Percentiles rank a stretch among this genome's conserved stretches.
These are phyloP conservation scores for Plasmodium gaboni DNA, from an alignment of 169 alveolate genomes.

Conservation along the genomic window DNA sequence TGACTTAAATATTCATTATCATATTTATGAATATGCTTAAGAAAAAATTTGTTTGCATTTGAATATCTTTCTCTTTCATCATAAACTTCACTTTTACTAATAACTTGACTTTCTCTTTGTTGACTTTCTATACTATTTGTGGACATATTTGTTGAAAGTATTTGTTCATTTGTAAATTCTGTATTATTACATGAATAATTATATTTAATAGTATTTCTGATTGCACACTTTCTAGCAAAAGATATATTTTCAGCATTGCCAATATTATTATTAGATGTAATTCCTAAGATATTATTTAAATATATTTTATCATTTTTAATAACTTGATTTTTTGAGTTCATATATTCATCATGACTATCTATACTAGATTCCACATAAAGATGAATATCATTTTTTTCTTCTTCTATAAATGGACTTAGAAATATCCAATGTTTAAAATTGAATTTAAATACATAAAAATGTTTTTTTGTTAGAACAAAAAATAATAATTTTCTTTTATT, in stretches of 20 bases:
- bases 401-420: constrained; percentile 72
- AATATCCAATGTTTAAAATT: constrained; percentile 67
- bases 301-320: constrained; percentile 55
- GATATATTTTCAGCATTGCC: constrained; percentile 8
- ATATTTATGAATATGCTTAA: constrained; percentile 56
- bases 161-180: constrained; percentile 60
- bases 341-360: constrained; percentile 43
- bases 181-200: constrained; percentile 20
- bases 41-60: constrained; percentile 58
- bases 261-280: constrained; percentile 7
- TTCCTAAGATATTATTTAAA: constrained; percentile 60
- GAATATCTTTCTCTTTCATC: constrained; percentile 24
- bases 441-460: constrained; percentile 57
- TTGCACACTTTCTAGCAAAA: constrained; percentile 71
- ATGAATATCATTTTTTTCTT: constrained; percentile 65
- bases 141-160: constrained; percentile 11
- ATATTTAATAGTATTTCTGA: constrained; percentile 40
- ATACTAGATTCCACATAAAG: constrained; percentile 57
- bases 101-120: not conserved
- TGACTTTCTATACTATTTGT: constrained; percentile 6
- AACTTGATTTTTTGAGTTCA: constrained; percentile 3
- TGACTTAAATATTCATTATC: constrained; percentile 50
- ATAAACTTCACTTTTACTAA: not conserved
- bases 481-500: constrained; percentile 43
- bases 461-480: constrained; percentile 70